Conservation (phyloP, 129 eudicot species). For the Escallonia herrerae region DNA sequence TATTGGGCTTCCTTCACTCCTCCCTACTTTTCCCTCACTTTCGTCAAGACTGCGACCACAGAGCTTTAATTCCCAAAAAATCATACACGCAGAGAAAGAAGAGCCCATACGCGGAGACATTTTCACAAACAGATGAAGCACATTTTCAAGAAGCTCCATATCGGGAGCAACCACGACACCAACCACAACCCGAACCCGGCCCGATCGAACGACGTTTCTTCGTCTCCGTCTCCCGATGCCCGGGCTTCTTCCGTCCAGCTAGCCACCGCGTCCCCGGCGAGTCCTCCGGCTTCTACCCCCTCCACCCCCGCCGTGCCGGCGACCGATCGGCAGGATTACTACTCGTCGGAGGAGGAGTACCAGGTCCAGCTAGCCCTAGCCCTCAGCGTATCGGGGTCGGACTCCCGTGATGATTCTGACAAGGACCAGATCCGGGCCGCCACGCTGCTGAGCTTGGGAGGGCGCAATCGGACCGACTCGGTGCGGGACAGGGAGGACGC, state of each 20-base stretch:
- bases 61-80: too few relatives aligned
- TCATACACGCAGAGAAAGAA: too few relatives aligned
- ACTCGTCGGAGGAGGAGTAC: constrained; percentile 84
- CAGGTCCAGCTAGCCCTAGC: constrained; percentile 95
- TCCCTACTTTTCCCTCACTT: too few relatives aligned
- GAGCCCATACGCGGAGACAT: too few relatives aligned
- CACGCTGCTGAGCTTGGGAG: constrained; percentile 36
- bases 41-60: too few relatives aligned
- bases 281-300: constrained; percentile 17
- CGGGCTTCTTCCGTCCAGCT: constrained; percentile 4
- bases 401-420: constrained; percentile 32
- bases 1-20: too few relatives aligned
- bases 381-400: constrained; percentile 71
- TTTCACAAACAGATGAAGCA: constrained; percentile 49
- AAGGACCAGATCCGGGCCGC: constrained; percentile 60
- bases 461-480: constrained; percentile 1
- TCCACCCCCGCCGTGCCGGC: constrained; percentile 17
- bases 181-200: constrained; percentile 64
- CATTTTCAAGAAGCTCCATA: constrained; percentile 93
- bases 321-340: constrained; percentile 48
- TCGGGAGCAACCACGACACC: constrained; percentile 59
- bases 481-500: constrained; percentile 31
- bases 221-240: constrained; percentile 9
- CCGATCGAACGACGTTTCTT: constrained; percentile 56
- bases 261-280: constrained; percentile 10